A percentile compares a stretch with the other conserved stretches of the same genome.
phyloP scores from a whole-genome alignment of 73 alveolate genomes.

The Durusdinium trenchii region DNA sequence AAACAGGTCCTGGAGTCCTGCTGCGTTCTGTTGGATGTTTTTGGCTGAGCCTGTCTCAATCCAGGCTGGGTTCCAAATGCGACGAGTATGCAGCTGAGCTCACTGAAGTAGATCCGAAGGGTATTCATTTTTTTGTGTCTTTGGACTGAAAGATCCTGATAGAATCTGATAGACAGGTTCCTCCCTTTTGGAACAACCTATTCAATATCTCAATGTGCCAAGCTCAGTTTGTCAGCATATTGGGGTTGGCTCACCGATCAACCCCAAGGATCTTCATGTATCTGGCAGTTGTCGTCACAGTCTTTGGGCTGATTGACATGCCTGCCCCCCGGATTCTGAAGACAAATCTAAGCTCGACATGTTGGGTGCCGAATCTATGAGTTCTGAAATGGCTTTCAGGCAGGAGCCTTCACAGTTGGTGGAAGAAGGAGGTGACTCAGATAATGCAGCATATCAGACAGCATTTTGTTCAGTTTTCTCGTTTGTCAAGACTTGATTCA shows the following conservation, averaged over 20 bases:
- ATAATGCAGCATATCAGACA: too few species aligned
- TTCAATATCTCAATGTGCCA: slow-evolving; percentile 44
- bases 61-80: slow-evolving; percentile 44
- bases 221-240: neutral
- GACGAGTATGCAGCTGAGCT: slow-evolving; percentile 37
- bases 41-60: neutral
- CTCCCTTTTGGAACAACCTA: slow-evolving; percentile 79
- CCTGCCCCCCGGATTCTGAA: neutral
- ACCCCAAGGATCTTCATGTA: slow-evolving; percentile 57
- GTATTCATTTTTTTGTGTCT: neutral
- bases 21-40: neutral
- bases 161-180: slow-evolving; percentile 4
- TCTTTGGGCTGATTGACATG: slow-evolving; percentile 76
- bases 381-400: neutral
- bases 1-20: slow-evolving; percentile 37
- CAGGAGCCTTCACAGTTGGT: slow-evolving; percentile 43
- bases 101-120: neutral
- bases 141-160: neutral
- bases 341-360: neutral
- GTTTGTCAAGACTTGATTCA: neutral
- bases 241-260: neutral
- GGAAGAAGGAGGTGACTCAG: slow-evolving; percentile 42
- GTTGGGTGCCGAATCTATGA: neutral
- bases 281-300: slow-evolving; percentile 44
- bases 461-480: too few species aligned